Evolutionary conservation across 352 stramenopile genomes (phyloP).

Genomic region (Plasmopara muralis): DNA sequence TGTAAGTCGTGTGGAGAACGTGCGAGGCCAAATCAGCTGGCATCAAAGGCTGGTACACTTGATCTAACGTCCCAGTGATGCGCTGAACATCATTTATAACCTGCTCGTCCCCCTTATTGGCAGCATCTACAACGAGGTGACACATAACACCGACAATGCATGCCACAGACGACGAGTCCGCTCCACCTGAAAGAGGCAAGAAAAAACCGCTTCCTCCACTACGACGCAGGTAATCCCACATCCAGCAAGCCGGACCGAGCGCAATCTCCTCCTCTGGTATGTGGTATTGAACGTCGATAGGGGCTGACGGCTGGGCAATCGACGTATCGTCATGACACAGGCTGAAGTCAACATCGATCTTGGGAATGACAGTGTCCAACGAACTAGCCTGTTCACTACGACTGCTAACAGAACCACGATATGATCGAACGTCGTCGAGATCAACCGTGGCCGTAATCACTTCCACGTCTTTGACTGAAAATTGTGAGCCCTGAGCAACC

Average conservation of each 20-base stretch:
- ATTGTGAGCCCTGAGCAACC: conserved; percentile 95
- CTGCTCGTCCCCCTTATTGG: conserved; percentile 66
- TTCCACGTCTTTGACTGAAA: conserved; percentile 95
- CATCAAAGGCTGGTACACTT: conserved; percentile 54
- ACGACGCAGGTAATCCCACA: conserved; percentile 98
- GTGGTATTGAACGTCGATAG: conserved; percentile 75
- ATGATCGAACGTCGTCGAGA: conserved; percentile 96
- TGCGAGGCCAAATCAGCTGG: conserved; percentile 88
- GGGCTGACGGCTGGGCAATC: conserved; percentile 31
- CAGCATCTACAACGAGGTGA: conserved; percentile 86
- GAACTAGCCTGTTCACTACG: conserved; percentile 92
- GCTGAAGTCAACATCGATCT: conserved; percentile 70
- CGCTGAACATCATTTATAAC: conserved; percentile 84
- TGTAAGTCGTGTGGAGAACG: conserved; percentile 96
- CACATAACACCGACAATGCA: conserved; percentile 98
- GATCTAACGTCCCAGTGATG: conserved; percentile 53
- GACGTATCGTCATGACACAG: conserved; percentile 57
- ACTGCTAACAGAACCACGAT: conserved; percentile 89
- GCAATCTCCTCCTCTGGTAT: conserved; percentile 96
- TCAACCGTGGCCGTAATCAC: conserved; percentile 96
- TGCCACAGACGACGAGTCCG: conserved; percentile 94
- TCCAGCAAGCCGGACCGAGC: conserved; percentile 95
- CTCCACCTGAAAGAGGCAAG: conserved; percentile 94
- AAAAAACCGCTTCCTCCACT: conserved; percentile 89
- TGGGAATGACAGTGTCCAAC: conserved; percentile 56